Evolutionary conservation across 2,329 filamentous ascomycete genomes (phyloP).

Genomic region (Ciborinia camelliae): DNA sequence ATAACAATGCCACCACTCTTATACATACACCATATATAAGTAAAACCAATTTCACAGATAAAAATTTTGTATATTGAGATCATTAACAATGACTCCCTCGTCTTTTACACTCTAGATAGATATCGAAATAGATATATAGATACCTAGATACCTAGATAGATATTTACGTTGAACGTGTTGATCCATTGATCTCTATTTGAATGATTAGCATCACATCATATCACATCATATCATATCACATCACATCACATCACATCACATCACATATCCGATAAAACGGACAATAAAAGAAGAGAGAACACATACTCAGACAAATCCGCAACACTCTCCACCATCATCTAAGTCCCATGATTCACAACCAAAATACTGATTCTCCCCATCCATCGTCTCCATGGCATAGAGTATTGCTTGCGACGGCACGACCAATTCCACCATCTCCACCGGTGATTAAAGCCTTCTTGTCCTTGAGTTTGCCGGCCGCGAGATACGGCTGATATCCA

Average conservation of each 20-base stretch:
- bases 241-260: not conserved
- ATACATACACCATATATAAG: no score
- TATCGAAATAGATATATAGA: no score
- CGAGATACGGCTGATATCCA: constrained; percentile 66
- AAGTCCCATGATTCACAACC: constrained; percentile 71
- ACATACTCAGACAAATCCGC: constrained; percentile 64
- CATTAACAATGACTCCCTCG: no score
- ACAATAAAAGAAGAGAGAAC: not conserved
- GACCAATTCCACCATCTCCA: constrained; percentile 76
- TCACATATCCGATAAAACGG: not conserved
- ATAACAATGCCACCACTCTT: no score
- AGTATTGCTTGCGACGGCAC: constrained; percentile 71
- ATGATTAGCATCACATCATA: constrained; percentile 23
- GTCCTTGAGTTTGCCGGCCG: constrained; percentile 70
- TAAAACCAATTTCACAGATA: no score
- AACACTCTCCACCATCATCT: constrained; percentile 72
- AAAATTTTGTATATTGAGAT: no score
- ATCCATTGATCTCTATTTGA: constrained; percentile 67
- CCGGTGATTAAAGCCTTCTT: constrained; percentile 78
- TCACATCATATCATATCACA: not conserved
- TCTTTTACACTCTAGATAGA: no score
- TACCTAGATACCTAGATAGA: no score
- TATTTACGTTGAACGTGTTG: constrained; percentile 77
- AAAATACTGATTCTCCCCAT: constrained; percentile 72
- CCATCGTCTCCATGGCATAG: constrained; percentile 78